Percentiles rank a stretch among this genome's conserved stretches.
phyloP scores from a whole-genome alignment of 2,329 filamentous ascomycete species.

The Helotiales sp. region DNA sequence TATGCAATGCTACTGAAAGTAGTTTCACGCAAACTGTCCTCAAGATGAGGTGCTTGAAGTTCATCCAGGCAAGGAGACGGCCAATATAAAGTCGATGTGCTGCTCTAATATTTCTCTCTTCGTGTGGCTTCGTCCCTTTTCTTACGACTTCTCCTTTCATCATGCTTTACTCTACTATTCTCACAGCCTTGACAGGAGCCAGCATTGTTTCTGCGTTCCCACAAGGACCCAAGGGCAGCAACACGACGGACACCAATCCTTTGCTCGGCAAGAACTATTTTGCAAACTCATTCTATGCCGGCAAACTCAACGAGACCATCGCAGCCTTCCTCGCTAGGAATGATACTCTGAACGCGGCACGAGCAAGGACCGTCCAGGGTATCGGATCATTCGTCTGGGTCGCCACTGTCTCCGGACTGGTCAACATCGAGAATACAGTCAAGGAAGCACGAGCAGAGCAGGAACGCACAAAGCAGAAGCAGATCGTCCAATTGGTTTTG shows the following conservation, averaged over 20 bases:
- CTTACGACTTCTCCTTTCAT: not conserved
- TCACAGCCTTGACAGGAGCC: not conserved
- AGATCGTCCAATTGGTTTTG: constrained; percentile 50
- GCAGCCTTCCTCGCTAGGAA: constrained; percentile 45
- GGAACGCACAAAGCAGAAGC: constrained; percentile 39
- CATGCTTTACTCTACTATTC: constrained; percentile 1
- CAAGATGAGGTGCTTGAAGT: not conserved
- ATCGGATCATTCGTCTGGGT: constrained; percentile 53
- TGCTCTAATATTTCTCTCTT: not conserved
- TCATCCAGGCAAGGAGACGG: not conserved
- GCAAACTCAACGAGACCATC: constrained; percentile 49
- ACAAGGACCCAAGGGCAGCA: not conserved
- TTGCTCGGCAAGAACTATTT: constrained; percentile 56
- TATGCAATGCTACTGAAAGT: not conserved
- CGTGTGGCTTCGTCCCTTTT: not conserved
- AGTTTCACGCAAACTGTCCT: not conserved
- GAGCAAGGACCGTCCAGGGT: constrained; percentile 47
- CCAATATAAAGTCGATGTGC: not conserved
- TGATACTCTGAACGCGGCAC: constrained; percentile 47
- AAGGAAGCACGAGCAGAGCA: constrained; percentile 46
- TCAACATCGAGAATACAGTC: constrained; percentile 49
- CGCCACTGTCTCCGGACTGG: constrained; percentile 45
- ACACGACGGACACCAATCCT: constrained; percentile 43
- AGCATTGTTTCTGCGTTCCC: not conserved
- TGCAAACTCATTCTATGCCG: constrained; percentile 50